Conservation (phyloP, 2,329 filamentous ascomycete species). For the Ascosphaera aggregata region DNA sequence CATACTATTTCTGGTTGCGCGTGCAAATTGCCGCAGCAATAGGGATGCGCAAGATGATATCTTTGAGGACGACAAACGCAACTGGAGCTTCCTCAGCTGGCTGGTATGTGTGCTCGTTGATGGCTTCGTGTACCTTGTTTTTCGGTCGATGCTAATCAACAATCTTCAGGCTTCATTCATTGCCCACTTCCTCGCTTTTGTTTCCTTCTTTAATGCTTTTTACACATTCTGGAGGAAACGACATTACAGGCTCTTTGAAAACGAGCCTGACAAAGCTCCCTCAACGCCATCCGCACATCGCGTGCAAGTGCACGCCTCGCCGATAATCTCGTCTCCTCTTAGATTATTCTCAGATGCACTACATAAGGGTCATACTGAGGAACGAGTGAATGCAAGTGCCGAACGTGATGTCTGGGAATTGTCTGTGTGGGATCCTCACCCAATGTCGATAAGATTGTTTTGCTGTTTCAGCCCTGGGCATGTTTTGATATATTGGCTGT, state of each 20-base stretch:
- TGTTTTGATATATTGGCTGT: constrained; percentile 72
- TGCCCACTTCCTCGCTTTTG: constrained; percentile 41
- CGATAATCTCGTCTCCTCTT: constrained; percentile 53
- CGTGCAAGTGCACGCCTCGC: constrained; percentile 70
- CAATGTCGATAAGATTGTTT: constrained; percentile 59
- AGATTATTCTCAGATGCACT: constrained; percentile 50
- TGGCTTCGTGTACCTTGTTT: background rate
- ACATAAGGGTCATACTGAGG: constrained; percentile 47
- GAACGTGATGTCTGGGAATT: constrained; percentile 86
- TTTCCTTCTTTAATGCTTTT: constrained; percentile 53
- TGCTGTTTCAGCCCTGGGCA: constrained; percentile 87
- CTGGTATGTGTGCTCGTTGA: constrained; percentile 25
- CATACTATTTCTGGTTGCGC: constrained; percentile 54
- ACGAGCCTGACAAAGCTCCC: constrained; percentile 50
- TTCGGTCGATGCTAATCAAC: constrained; percentile 5
- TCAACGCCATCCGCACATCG: constrained; percentile 69
- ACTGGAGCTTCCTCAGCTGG: constrained; percentile 44
- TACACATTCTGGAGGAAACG: constrained; percentile 65
- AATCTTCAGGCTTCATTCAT: constrained; percentile 37
- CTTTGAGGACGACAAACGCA: constrained; percentile 42
- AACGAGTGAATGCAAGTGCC: constrained; percentile 25
- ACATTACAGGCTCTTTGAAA: constrained; percentile 79
- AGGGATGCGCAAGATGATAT: constrained; percentile 46
- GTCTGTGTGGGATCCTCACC: constrained; percentile 77
- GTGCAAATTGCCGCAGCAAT: constrained; percentile 44